Evolutionary conservation across 2,329 filamentous ascomycete species (phyloP).

Genomic region (Thelonectria rubi): DNA sequence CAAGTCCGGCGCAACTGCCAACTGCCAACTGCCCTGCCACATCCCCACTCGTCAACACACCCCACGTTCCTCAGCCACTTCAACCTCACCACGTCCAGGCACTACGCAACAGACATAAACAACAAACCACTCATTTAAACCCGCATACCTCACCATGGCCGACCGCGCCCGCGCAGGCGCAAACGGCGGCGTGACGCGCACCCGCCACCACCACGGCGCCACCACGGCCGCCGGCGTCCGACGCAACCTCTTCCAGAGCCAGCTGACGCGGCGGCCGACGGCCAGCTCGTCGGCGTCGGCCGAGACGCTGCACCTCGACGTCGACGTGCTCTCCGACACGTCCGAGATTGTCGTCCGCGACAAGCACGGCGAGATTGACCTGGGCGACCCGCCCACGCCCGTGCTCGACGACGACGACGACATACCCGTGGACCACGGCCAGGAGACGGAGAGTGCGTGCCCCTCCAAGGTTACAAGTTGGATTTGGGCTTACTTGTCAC

Average conservation of each 20-base stretch:
- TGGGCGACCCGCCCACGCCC: constrained; percentile 65
- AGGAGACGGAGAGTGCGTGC: constrained; percentile 64
- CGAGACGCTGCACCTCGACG: constrained; percentile 60
- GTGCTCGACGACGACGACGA: constrained; percentile 64
- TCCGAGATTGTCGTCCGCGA: constrained; percentile 70
- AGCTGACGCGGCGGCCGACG: constrained; percentile 66
- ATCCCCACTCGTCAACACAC: constrained; percentile 39
- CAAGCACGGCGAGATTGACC: constrained; percentile 68
- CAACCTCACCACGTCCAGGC: constrained; percentile 14
- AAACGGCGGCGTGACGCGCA: constrained; percentile 32
- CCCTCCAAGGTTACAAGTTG: not conserved
- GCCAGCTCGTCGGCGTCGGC: constrained; percentile 50
- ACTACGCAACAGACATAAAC: constrained; percentile 16
- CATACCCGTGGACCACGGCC: constrained; percentile 64
- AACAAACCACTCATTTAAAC: constrained; percentile 4
- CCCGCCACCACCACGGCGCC: constrained; percentile 23
- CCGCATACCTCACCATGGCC: constrained; percentile 29
- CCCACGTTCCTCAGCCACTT: constrained; percentile 21
- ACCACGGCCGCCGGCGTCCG: constrained; percentile 33
- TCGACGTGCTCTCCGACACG: constrained; percentile 55
- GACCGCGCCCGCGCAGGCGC: constrained; percentile 37
- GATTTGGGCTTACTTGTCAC: constrained; percentile 14
- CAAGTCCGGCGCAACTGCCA: constrained; percentile 2
- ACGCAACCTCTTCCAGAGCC: constrained; percentile 67
- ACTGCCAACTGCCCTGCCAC: constrained; percentile 1